Evolutionary conservation across 345 rosid genomes (phyloP).

Genomic region (Geranium rotundifolium): DNA sequence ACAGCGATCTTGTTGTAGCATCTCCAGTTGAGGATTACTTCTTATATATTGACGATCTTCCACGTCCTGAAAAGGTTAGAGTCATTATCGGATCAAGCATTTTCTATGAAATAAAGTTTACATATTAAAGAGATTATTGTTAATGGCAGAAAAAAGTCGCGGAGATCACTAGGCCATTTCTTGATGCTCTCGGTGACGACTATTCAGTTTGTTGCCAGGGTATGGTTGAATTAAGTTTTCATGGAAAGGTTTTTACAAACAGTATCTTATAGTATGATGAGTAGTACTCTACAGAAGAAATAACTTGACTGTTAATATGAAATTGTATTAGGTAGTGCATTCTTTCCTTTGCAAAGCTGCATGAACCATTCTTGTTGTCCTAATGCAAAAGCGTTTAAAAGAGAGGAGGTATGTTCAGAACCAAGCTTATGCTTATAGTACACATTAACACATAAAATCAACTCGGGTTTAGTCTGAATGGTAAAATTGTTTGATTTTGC

Average conservation of each 20-base stretch:
- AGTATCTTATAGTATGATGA: no score
- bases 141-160: slow-evolving; percentile 48
- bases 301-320: no score
- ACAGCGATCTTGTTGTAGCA: slow-evolving; percentile 88
- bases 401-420: slow-evolving; percentile 55
- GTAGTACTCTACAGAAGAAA: no score
- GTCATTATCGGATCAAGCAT: no score
- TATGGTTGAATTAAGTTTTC: slow-evolving; percentile 13
- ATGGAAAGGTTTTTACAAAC: no score
- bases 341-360: slow-evolving; percentile 88
- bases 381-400: slow-evolving; percentile 85
- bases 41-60: slow-evolving; percentile 66
- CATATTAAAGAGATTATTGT: slow-evolving; percentile 1
- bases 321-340: slow-evolving; percentile 61
- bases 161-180: slow-evolving; percentile 42
- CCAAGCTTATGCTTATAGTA: neutral
- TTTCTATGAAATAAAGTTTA: neutral
- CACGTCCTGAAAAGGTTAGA: slow-evolving; percentile 47
- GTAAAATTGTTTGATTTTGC: neutral
- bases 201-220: slow-evolving; percentile 74
- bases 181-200: slow-evolving; percentile 77
- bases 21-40: slow-evolving; percentile 92
- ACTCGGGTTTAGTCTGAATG: neutral
- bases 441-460: neutral
- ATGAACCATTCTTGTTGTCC: slow-evolving; percentile 91